Evolutionary conservation across 2,329 filamentous ascomycete species (phyloP).

Genomic region (Ceratocystis diversiconidia): DNA sequence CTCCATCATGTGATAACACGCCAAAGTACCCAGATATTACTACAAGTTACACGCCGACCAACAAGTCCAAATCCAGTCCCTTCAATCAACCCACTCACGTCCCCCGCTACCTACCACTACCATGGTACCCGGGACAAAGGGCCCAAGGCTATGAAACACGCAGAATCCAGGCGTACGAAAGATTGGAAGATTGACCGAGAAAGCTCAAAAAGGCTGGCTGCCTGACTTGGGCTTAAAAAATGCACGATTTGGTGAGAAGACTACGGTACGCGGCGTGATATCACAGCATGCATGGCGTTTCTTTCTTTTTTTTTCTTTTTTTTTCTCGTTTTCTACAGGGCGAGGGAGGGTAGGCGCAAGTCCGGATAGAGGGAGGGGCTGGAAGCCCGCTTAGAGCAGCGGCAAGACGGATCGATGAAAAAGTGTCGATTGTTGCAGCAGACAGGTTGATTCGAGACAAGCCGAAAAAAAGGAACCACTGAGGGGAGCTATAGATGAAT

Average conservation of each 20-base stretch:
- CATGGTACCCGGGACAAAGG: conserved; percentile 1
- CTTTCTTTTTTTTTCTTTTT: neutral
- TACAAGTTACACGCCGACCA: no score
- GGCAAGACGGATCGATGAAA: no score
- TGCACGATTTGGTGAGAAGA: neutral
- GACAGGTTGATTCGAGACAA: neutral
- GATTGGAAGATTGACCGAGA: neutral
- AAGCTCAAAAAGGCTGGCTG: neutral
- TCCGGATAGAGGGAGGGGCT: no score
- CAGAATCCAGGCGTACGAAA: neutral
- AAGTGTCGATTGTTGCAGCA: no score
- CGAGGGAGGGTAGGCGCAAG: no score
- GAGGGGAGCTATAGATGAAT: neutral
- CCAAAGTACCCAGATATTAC: no score
- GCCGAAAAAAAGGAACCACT: neutral
- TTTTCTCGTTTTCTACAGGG: no score
- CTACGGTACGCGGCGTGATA: neutral
- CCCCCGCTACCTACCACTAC: neutral
- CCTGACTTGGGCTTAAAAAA: neutral
- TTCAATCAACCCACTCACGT: no score
- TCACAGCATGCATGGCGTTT: neutral
- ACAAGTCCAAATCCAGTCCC: no score
- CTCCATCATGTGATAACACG: no score
- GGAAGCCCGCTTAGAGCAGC: no score
- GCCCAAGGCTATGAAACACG: neutral